Base-by-base conservation (phyloP, 495 filamentous ascomycete genomes). In the Pyrenopolyporus hunteri region DNA sequence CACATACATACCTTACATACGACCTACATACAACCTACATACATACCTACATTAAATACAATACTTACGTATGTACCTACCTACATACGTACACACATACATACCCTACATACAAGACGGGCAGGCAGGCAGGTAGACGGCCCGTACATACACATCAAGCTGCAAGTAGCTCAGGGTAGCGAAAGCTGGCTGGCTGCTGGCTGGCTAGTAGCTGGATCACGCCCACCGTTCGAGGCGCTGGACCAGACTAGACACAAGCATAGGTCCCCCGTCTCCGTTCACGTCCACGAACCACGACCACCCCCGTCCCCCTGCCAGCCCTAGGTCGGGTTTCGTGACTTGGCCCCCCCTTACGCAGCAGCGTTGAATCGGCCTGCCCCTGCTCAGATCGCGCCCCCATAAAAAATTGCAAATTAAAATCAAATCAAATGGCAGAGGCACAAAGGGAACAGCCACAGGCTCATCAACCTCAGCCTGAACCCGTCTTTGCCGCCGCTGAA, bases 381-480 rank as follows among this genome's bases (percentile, higher is more conserved):
- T 71, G 69, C 62, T 71, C 66, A 66, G 63, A 66, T 70, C 63
- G 66, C 59, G 59, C 59, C 69, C 69, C 68, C 69, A 65, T 66
- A 64, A 69, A 65, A 61, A 67, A 66, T 64, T 71, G 65, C 59
- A 71, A 71, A 69, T 71, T 69, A 71, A 71, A 71, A 65, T 71
- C 69, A 71, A 71, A 71, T 69, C 66, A 71, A 69, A 71, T 69
- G 69, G 69, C 69, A 71, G 69, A 71, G 62, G 66, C 63, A 67
- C 69, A 66, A 66, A 56, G 69, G 66, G 59, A 71, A 57, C 69
- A 69, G 66, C 69, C 69, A 69, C 69, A 69, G 69, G 69, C 63
- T 71, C 63, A 66, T 66, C 69, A 71, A 71, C 69, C 69, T 71
- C 69, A 69, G 69, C 69, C 69, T 71, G 69, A 71, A 71, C 69